Evolutionary conservation across 1,284 basidiomycete genomes (phyloP).

Genomic region (Heterobasidion annosum): DNA sequence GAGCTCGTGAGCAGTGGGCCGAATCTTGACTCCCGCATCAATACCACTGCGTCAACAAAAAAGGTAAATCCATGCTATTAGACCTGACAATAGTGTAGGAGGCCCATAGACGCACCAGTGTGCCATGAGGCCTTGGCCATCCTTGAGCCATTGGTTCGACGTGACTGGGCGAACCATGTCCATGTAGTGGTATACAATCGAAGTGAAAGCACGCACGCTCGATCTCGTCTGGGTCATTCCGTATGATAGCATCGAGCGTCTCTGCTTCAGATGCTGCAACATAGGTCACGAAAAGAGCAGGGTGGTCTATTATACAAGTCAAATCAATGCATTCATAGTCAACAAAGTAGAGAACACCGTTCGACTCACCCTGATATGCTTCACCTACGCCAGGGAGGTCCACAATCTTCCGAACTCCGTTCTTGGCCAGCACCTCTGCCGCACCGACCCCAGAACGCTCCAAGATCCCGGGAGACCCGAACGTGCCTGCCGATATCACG

Average conservation of each 20-base stretch:
- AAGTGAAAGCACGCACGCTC: constrained; percentile 4
- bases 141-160: constrained; percentile 26
- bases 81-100: neutral
- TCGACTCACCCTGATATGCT: constrained; percentile 35
- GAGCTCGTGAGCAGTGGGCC: constrained; percentile 34
- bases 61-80: neutral
- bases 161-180: neutral
- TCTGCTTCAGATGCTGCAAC: constrained; percentile 10
- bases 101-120: constrained; percentile 29
- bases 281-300: constrained; percentile 10
- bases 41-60: constrained; percentile 20
- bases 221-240: constrained; percentile 8
- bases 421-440: constrained; percentile 27
- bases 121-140: constrained; percentile 38
- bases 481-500: constrained; percentile 40
- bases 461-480: constrained; percentile 32
- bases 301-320: constrained; percentile 10
- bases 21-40: constrained; percentile 39
- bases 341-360: neutral
- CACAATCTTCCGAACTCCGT: constrained; percentile 30
- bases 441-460: constrained; percentile 22
- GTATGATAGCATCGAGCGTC: constrained; percentile 12
- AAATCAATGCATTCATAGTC: neutral
- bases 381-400: constrained; percentile 52
- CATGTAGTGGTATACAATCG: neutral